Evolutionary conservation across 2,329 filamentous ascomycete genomes (phyloP).

Genomic region (Diaporthe sp.): DNA sequence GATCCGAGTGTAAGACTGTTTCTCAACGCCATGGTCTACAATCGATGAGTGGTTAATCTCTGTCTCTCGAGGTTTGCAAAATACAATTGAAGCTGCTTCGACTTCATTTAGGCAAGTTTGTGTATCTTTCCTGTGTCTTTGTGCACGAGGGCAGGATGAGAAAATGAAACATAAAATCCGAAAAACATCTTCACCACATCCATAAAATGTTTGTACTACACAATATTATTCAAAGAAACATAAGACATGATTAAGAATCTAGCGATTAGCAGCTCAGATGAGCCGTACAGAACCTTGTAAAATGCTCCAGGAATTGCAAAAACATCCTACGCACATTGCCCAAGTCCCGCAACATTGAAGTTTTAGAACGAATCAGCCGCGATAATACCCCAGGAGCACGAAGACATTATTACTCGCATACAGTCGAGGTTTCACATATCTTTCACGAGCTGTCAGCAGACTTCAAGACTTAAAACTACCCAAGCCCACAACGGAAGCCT

Average conservation of each 20-base stretch:
- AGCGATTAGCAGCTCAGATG: background rate
- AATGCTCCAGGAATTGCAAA: background rate
- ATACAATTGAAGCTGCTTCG: background rate
- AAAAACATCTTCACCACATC: background rate
- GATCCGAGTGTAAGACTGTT: no score
- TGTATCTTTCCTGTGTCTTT: background rate
- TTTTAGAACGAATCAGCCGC: background rate
- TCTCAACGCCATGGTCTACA: background rate
- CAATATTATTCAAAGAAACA: background rate
- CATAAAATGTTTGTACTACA: background rate
- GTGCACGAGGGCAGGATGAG: background rate
- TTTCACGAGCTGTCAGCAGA: no score
- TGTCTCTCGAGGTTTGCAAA: background rate
- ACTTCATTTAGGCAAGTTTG: background rate
- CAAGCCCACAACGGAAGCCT: no score
- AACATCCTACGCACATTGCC: background rate
- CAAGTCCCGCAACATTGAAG: background rate
- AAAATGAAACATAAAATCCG: background rate
- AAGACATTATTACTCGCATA: background rate
- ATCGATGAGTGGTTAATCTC: background rate
- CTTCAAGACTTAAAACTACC: no score
- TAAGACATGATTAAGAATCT: background rate
- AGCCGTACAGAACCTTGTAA: background rate
- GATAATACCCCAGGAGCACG: background rate
- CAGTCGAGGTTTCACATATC: background rate